A percentile compares a stretch with the other conserved stretches of the same genome.
phyloP scores from a whole-genome alignment of 78 protist genomes.

The Bigelowiella natans region DNA sequence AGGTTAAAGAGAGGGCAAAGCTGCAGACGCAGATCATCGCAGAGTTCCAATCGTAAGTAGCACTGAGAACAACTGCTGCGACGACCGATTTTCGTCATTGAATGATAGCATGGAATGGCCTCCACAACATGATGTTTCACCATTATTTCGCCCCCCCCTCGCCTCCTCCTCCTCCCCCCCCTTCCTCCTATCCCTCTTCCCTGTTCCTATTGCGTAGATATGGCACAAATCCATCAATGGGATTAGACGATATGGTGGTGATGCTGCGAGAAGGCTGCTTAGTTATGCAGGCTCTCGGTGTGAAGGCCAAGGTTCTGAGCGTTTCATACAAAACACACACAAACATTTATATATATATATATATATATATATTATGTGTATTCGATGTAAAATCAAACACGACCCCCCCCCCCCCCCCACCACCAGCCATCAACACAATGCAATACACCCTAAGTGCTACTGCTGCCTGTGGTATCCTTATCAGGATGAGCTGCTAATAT shows the following conservation, averaged over 20 bases:
- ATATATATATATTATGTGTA: neutral
- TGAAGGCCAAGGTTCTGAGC: neutral
- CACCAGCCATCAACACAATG: too few species aligned
- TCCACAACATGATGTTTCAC: too few species aligned
- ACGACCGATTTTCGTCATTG: too few species aligned
- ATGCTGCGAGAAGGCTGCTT: neutral
- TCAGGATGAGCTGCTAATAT: neutral
- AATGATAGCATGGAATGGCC: too few species aligned
- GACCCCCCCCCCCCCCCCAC: too few species aligned
- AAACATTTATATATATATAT: neutral
- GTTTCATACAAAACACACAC: neutral
- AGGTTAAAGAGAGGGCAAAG: neutral
- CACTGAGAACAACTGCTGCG: too few species aligned
- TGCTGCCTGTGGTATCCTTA: too few species aligned
- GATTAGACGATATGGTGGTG: neutral
- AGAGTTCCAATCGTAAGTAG: neutral
- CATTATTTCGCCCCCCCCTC: too few species aligned
- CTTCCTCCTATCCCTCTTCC: too few species aligned
- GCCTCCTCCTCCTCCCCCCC: too few species aligned
- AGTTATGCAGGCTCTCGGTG: neutral
- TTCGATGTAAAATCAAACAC: too few species aligned
- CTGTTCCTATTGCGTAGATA: neutral
- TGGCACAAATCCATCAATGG: neutral
- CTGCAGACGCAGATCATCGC: neutral
- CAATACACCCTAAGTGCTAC: too few species aligned